These are phyloP conservation scores for Heritiera littoralis DNA, from an alignment of 345 rosid species.

Conservation along the genomic window DNA sequence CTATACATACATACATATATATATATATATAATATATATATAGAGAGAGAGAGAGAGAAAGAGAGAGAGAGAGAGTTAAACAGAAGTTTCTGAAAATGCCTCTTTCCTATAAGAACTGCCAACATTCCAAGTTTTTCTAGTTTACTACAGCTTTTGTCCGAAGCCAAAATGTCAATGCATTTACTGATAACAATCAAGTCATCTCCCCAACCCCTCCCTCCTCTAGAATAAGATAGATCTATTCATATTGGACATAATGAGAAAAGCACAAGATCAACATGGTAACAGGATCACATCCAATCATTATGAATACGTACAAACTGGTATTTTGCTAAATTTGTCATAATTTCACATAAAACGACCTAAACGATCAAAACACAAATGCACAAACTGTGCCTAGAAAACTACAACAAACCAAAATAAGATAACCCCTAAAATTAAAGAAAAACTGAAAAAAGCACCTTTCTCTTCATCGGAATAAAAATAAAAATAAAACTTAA, in stretches of 20 bases:
- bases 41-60: too few species aligned
- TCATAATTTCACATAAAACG: not conserved
- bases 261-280: not conserved
- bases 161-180: not conserved
- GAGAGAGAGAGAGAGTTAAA: not conserved
- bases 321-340: not conserved
- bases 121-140: not conserved
- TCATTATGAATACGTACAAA: not conserved
- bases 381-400: not conserved
- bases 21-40: too few species aligned
- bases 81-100: not conserved
- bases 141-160: not conserved
- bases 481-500: not conserved
- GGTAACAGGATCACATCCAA: not conserved
- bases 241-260: not conserved
- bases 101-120: not conserved
- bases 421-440: not conserved
- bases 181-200: not conserved
- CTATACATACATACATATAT: not conserved
- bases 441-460: not conserved
- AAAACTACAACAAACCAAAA: not conserved
- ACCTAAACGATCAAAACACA: not conserved
- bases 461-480: not conserved
- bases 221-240: not conserved
- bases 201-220: not conserved